Percentiles rank a stretch among this genome's conserved stretches.
These are phyloP conservation scores for Spathaspora boniae DNA, from an alignment of 805 yeast species.

Conservation along the genomic window DNA sequence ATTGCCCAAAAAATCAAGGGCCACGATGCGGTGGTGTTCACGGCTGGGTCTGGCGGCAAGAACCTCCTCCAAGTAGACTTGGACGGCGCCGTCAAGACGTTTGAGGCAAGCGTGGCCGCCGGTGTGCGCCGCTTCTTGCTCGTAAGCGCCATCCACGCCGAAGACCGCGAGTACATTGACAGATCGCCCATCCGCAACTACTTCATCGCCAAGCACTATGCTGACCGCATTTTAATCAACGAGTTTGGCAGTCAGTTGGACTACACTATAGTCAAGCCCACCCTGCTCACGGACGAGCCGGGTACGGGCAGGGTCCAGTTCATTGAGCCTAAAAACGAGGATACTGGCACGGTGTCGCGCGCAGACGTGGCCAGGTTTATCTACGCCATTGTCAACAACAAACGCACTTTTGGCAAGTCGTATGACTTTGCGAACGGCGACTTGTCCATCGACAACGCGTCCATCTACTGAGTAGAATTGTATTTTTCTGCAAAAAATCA, in stretches of 20 bases:
- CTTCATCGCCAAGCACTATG: slow-evolving; percentile 59
- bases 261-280: slow-evolving; percentile 59
- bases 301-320: slow-evolving; percentile 43
- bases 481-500: neutral
- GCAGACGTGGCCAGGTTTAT: slow-evolving; percentile 55
- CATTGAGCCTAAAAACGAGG: slow-evolving; percentile 20
- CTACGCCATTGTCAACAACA: slow-evolving; percentile 31
- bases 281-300: slow-evolving; percentile 35
- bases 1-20: slow-evolving; percentile 41
- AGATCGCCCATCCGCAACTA: slow-evolving; percentile 35
- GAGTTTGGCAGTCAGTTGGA: slow-evolving; percentile 39
- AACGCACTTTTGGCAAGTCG: slow-evolving; percentile 39
- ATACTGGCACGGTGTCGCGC: slow-evolving; percentile 34
- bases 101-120: slow-evolving; percentile 50
- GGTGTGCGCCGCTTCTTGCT: slow-evolving; percentile 45
- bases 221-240: slow-evolving; percentile 44
- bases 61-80: slow-evolving; percentile 53
- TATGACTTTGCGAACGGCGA: slow-evolving; percentile 46
- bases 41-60: slow-evolving; percentile 63
- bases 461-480: slow-evolving; percentile 1
- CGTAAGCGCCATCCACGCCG: slow-evolving; percentile 55
- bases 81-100: slow-evolving; percentile 56
- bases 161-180: slow-evolving; percentile 38
- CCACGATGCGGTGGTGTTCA: slow-evolving; percentile 53
- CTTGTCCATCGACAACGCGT: slow-evolving; percentile 14